Percentiles rank a stretch among this genome's conserved stretches.
Conservation (phyloP, 371 early-diverging fungal species). For the Phascolomyces articulosus region DNA sequence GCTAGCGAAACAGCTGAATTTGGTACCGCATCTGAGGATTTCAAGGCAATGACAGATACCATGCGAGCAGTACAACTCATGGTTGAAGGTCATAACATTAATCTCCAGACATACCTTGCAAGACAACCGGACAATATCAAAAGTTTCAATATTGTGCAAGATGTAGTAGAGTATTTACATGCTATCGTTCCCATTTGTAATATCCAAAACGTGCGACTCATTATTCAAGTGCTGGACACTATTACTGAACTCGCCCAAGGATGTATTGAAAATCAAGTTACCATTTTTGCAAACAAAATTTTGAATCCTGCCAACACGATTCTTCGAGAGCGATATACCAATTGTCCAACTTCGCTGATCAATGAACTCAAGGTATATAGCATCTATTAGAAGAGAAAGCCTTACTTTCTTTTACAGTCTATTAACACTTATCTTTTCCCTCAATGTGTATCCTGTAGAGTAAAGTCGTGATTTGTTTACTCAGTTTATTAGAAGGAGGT, state of each 20-base stretch:
- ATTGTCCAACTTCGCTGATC: conserved; percentile 29
- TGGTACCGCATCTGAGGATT: conserved; percentile 37
- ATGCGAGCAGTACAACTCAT: conserved; percentile 60
- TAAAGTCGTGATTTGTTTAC: conserved; percentile 48
- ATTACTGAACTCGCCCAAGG: conserved; percentile 60
- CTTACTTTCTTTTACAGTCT: neutral
- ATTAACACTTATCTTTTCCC: neutral
- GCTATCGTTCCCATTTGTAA: conserved; percentile 51
- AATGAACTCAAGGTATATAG: conserved; percentile 45
- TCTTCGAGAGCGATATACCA: conserved; percentile 35
- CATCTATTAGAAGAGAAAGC: neutral
- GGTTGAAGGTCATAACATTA: conserved; percentile 61
- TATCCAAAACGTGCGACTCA: conserved; percentile 42
- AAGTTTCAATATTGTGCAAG: conserved; percentile 57
- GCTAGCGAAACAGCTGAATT: conserved; percentile 30
- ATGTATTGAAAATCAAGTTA: conserved; percentile 41
- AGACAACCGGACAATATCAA: conserved; percentile 62
- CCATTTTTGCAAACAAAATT: conserved; percentile 58
- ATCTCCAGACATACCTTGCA: conserved; percentile 54
- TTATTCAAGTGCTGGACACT: conserved; percentile 61
- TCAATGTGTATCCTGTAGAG: conserved; percentile 29
- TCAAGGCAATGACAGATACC: conserved; percentile 41
- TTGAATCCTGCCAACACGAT: conserved; percentile 56
- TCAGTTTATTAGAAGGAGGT: conserved; percentile 60
- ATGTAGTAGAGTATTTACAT: conserved; percentile 59